Percentiles rank a stretch among this genome's conserved stretches.
Evolutionary conservation across 257 asterid genomes (phyloP).

Genomic region (Solanum etuberosum): DNA sequence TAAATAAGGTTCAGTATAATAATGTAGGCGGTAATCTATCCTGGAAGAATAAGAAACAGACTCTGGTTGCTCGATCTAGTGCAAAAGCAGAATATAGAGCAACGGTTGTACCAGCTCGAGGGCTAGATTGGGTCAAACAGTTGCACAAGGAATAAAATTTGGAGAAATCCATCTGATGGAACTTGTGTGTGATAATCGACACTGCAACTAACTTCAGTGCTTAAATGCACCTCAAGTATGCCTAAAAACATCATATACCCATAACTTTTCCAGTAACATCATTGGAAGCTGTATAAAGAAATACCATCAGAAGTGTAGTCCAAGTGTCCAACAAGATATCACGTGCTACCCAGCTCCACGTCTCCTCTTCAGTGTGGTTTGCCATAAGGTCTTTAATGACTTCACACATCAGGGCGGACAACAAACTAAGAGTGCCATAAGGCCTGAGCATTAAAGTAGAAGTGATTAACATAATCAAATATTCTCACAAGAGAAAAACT

Average conservation of each 20-base stretch:
- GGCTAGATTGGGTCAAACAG: background rate
- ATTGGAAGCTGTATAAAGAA: background rate
- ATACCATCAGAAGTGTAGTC: constrained; percentile 80
- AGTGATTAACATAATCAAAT: background rate
- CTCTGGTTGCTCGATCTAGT: background rate
- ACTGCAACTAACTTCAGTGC: background rate
- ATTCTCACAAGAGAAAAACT: background rate
- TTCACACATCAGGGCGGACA: constrained; percentile 75
- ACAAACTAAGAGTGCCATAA: constrained; percentile 66
- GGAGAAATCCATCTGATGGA: background rate
- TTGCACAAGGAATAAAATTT: background rate
- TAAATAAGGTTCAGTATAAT: background rate
- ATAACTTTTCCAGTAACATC: background rate
- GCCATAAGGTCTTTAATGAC: constrained; percentile 59
- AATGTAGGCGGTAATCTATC: background rate
- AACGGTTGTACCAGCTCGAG: background rate
- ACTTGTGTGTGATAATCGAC: background rate
- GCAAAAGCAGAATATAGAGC: background rate
- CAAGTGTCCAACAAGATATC: constrained; percentile 88
- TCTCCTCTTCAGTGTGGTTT: constrained; percentile 68
- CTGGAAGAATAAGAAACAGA: background rate
- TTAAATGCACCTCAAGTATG: background rate
- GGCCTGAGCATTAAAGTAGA: constrained; percentile 43
- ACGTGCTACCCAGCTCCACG: constrained; percentile 99
- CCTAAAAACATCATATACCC: background rate